Evolutionary conservation across 2,329 filamentous ascomycete species (phyloP).

Genomic region (Aspergillus sp.): DNA sequence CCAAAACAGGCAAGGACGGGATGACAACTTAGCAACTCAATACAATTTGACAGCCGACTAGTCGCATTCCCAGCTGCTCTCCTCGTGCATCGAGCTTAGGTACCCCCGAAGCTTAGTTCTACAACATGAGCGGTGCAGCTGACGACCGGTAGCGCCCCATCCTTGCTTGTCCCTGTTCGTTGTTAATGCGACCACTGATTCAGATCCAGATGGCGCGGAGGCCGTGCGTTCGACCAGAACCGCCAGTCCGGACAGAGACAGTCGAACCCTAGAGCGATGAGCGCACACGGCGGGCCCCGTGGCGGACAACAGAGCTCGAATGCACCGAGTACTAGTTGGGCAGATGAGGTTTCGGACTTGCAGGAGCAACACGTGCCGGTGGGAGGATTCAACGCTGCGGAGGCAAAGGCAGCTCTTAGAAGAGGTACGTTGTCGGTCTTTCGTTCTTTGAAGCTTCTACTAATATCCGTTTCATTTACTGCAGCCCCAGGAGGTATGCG

Average conservation of each 20-base stretch:
- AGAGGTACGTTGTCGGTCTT: constrained; percentile 30
- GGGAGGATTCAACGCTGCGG: constrained; percentile 44
- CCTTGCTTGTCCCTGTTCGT: not conserved
- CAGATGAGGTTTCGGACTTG: constrained; percentile 19
- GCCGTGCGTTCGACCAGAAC: constrained; percentile 35
- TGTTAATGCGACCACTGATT: not conserved
- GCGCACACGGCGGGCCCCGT: constrained; percentile 32
- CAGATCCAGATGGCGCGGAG: constrained; percentile 39
- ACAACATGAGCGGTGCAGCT: constrained; percentile 27
- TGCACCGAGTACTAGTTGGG: constrained; percentile 26
- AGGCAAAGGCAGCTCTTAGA: constrained; percentile 42
- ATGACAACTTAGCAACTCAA: not conserved
- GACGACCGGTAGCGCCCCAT: constrained; percentile 34
- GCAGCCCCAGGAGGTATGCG: constrained; percentile 32
- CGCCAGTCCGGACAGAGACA: constrained; percentile 40
- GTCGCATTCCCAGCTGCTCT: constrained; percentile 10
- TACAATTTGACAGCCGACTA: constrained; percentile 2
- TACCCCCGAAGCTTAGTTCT: constrained; percentile 4
- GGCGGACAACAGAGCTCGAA: constrained; percentile 28
- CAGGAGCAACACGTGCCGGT: constrained; percentile 45
- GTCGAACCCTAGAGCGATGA: constrained; percentile 31
- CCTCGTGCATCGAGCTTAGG: constrained; percentile 1
- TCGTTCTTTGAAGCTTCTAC: not conserved
- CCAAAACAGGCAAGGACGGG: not conserved
- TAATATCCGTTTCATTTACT: not conserved